Conservation (phyloP, 148 eudicot species). For the Amaranthus cruentus region DNA sequence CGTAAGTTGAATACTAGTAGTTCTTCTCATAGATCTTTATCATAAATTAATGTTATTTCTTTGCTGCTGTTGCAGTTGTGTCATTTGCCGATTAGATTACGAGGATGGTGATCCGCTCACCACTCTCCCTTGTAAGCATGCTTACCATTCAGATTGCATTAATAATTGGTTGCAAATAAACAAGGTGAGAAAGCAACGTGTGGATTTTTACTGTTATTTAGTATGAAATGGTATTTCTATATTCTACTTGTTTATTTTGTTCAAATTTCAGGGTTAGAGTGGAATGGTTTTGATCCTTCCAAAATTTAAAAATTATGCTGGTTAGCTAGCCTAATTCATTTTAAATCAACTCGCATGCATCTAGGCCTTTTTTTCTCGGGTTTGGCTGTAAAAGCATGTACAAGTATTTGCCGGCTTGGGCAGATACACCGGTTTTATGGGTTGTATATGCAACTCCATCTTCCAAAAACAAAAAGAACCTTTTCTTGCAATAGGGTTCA, state of each 20-base stretch:
- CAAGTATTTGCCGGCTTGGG: no score
- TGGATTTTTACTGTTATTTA: neutral
- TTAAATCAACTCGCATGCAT: neutral
- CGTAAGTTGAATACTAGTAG: constrained; percentile 42
- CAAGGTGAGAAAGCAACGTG: constrained; percentile 47
- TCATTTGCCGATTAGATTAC: constrained; percentile 87
- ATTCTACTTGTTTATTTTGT: neutral
- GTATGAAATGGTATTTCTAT: neutral
- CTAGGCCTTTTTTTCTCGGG: neutral
- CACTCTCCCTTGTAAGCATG: constrained; percentile 82
- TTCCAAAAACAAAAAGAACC: no score
- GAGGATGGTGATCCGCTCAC: constrained; percentile 85
- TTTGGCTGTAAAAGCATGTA: no score
- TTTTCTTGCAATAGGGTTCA: no score
- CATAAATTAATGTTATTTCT: constrained; percentile 7
- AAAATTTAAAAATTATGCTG: neutral
- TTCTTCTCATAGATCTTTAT: neutral
- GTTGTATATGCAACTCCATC: no score
- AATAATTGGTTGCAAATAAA: constrained; percentile 85
- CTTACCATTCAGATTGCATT: constrained; percentile 84
- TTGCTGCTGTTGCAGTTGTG: constrained; percentile 61
- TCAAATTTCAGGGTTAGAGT: neutral
- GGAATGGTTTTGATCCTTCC: neutral
- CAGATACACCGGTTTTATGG: no score
- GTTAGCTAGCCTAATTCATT: neutral